Percentiles rank a stretch among this genome's conserved stretches.
Conservation (phyloP, 108 stramenopile genomes). For the Pseudonitzschia multistriata region DNA sequence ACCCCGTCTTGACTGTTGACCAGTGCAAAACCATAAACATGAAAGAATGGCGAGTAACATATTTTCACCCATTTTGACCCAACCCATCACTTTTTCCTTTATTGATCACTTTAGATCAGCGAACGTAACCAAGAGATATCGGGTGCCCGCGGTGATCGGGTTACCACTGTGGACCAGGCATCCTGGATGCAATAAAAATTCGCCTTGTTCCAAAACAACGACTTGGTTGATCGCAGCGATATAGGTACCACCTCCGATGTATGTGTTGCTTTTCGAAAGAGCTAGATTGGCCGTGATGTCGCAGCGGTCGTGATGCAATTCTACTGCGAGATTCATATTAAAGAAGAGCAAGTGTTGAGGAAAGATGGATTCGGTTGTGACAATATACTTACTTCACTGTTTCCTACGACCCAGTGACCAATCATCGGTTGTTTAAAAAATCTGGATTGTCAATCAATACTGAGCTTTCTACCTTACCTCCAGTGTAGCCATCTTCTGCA, state of each 20-base stretch:
- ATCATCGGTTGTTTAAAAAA: not conserved
- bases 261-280: slow-evolving; percentile 47
- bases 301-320: slow-evolving; percentile 76
- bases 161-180: slow-evolving; percentile 63
- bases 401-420: not conserved
- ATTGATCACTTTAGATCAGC: slow-evolving; percentile 38
- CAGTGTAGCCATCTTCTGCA: slow-evolving; percentile 52
- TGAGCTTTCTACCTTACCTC: slow-evolving; percentile 26
- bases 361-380: not conserved
- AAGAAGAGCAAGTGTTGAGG: not conserved
- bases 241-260: slow-evolving; percentile 72
- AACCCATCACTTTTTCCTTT: not conserved
- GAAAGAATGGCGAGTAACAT: not conserved
- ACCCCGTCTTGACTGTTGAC: too few species aligned
- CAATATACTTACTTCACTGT: too few species aligned
- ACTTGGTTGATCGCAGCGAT: slow-evolving; percentile 46
- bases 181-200: slow-evolving; percentile 78
- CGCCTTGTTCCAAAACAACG: slow-evolving; percentile 62
- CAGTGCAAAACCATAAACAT: too few species aligned
- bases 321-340: slow-evolving; percentile 32
- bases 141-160: slow-evolving; percentile 55
- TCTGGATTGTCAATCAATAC: not conserved
- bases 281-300: slow-evolving; percentile 73
- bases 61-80: not conserved
- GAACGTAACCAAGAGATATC: slow-evolving; percentile 79